These are phyloP conservation scores for Cytospora schulzeri DNA, from an alignment of 2,329 filamentous ascomycete species.

Conservation along the genomic window DNA sequence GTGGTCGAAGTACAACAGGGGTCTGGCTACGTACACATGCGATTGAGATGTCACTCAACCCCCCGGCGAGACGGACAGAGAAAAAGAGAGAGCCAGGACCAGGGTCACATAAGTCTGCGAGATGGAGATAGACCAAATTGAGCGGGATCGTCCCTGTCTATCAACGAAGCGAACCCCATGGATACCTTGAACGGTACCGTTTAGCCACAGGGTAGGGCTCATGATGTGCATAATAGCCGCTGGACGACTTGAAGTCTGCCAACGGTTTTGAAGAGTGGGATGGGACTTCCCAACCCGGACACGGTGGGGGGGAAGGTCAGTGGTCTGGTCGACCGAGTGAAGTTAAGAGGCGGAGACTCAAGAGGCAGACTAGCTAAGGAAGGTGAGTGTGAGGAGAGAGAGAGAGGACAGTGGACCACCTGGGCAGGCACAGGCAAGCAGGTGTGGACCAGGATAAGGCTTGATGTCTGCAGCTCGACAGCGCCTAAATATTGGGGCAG, in stretches of 20 bases:
- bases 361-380: constrained; percentile 8
- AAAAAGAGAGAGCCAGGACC: neutral
- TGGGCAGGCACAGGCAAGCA: neutral
- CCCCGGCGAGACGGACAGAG: too few relatives aligned
- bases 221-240: constrained; percentile 22
- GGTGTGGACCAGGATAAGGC: constrained; percentile 17
- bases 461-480: constrained; percentile 21
- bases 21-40: neutral
- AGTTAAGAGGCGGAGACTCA: constrained; percentile 16
- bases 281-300: constrained; percentile 6
- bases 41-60: neutral
- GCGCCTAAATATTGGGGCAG: constrained; percentile 15
- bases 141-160: constrained; percentile 5
- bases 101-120: constrained; percentile 4
- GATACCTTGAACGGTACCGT: constrained; percentile 9
- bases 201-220: constrained; percentile 9
- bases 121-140: constrained; percentile 7
- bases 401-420: neutral
- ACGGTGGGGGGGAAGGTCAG: constrained; percentile 1
- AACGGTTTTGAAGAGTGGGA: constrained; percentile 8
- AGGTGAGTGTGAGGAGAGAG: neutral
- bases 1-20: constrained; percentile 10
- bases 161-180: constrained; percentile 7
- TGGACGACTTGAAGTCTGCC: constrained; percentile 4
- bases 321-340: constrained; percentile 12